A percentile compares a stretch with the other conserved stretches of the same genome.
These are phyloP conservation scores for Salix koriyanagi DNA, from an alignment of 345 rosid species.

Conservation along the genomic window DNA sequence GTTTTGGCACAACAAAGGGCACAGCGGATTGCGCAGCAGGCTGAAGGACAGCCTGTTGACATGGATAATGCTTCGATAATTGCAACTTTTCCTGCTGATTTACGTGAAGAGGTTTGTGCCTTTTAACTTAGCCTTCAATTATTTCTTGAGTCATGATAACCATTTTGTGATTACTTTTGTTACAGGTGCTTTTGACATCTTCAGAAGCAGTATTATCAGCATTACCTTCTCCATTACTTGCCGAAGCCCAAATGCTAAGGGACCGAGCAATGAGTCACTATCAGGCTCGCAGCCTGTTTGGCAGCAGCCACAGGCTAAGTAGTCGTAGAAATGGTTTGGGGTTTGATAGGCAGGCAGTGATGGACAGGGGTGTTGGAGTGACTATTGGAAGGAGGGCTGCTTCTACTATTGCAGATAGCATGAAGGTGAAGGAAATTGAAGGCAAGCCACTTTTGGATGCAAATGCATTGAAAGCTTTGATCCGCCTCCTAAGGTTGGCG, in stretches of 20 bases:
- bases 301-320: slow-evolving; percentile 66
- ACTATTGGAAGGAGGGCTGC: slow-evolving; percentile 65
- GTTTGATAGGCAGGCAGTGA: slow-evolving; percentile 75
- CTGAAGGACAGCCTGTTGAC: slow-evolving; percentile 94
- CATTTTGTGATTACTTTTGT: slow-evolving; percentile 12
- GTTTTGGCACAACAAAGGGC: slow-evolving; percentile 98
- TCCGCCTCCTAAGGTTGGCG: slow-evolving; percentile 76
- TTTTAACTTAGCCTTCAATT: slow-evolving; percentile 11
- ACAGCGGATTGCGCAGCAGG: slow-evolving; percentile 83
- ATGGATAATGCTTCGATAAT: slow-evolving; percentile 98
- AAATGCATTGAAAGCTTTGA: slow-evolving; percentile 68
- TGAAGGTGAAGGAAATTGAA: slow-evolving; percentile 72
- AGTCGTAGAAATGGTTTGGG: slow-evolving; percentile 88
- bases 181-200: slow-evolving; percentile 89
- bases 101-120: slow-evolving; percentile 91
- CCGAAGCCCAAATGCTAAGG: slow-evolving; percentile 97
- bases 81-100: slow-evolving; percentile 92
- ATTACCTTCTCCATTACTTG: slow-evolving; percentile 83
- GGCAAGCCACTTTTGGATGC: slow-evolving; percentile 81
- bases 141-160: slow-evolving; percentile 14
- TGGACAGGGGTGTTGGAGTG: slow-evolving; percentile 96
- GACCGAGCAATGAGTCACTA: slow-evolving; percentile 98
- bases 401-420: slow-evolving; percentile 58
- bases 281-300: slow-evolving; percentile 88
- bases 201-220: slow-evolving; percentile 94